Evolutionary conservation across 2,329 filamentous ascomycete genomes (phyloP), one percentile per base, ranked within the genome.

Genomic region (Didymella lethalis): DNA sequence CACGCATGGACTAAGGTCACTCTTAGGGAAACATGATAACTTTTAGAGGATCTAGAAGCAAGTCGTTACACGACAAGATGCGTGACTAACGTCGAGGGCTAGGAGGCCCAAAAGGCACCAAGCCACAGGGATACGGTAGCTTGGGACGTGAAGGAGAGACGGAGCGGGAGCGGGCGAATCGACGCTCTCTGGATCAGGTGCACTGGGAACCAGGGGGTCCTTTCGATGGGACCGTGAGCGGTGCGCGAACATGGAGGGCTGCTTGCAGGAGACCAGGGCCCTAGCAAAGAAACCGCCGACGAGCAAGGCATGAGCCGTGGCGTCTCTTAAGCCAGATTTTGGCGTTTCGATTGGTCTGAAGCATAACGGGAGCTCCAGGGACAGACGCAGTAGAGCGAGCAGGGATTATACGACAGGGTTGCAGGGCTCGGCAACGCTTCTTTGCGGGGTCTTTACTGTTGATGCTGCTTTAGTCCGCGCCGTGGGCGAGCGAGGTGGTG

Each of bases 381-480:
- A 71, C 72, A 71, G 63, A 70, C 68, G 65, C 71, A 66, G 66
- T 66, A 54, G 61, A 52, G 34, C 58, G 46, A 41, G 50, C 72
- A 72, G 66, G 71, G 71, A 64, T 71, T 49, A 28, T 49, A 36
- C 50, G 67, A 70, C 71, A 77, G 67, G 70, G 62, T 58, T 61
- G 50, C 59, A 59, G 56, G 52, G 73, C 73, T 78, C 75, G 74
- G 75, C 75, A 77, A 77, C 75, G 75, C 74, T 77, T 77, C 66
- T 54, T 76, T 78, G 76, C 75, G 76, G 76, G 76, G 75, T 76
- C 68, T 74, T 57, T 67, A 62, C 56, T 63, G 66, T 65, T 61
- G 64, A 62, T 65, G 65, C 67, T 69, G 68, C 64, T 67, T 68
- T 69, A 72, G 65, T 58, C 51, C 56, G 64, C 55, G 61, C 64